These are phyloP conservation scores for Aphanomyces cochlioides DNA, from an alignment of 352 stramenopile species.

Conservation along the genomic window DNA sequence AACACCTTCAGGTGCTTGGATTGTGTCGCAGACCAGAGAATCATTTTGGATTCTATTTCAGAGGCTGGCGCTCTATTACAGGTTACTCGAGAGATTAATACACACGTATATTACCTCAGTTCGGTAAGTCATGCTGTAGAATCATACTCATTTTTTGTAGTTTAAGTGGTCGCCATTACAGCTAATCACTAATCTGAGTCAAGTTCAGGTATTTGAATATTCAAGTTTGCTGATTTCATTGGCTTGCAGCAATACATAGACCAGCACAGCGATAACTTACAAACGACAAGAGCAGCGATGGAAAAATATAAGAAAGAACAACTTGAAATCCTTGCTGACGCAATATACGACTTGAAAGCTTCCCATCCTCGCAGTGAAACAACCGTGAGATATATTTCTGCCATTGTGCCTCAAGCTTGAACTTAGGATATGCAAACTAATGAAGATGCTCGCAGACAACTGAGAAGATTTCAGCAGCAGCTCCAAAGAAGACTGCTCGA, in stretches of 20 bases:
- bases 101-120: neutral
- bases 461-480: slow-evolving; percentile 4
- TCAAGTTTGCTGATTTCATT: neutral
- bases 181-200: neutral
- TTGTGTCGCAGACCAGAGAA: no score
- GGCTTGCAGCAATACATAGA: neutral
- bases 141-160: neutral
- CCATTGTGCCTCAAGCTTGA: no score
- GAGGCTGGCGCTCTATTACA: neutral
- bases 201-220: slow-evolving; percentile 3
- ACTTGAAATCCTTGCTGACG: slow-evolving; percentile 20
- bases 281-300: neutral
- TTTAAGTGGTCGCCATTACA: neutral
- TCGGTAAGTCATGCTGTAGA: neutral
- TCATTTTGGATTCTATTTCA: neutral
- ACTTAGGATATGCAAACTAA: neutral
- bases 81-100: neutral
- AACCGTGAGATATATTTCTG: no score
- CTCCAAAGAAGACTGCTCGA: slow-evolving; percentile 20
- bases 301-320: neutral
- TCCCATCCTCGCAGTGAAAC: neutral
- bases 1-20: no score
- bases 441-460: slow-evolving; percentile 1
- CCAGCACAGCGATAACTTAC: neutral
- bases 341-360: slow-evolving; percentile 8